Percentiles rank a stretch among this genome's conserved stretches.
phyloP scores from a whole-genome alignment of 495 filamentous ascomycete genomes.

The Aspergillus bertholletiae region DNA sequence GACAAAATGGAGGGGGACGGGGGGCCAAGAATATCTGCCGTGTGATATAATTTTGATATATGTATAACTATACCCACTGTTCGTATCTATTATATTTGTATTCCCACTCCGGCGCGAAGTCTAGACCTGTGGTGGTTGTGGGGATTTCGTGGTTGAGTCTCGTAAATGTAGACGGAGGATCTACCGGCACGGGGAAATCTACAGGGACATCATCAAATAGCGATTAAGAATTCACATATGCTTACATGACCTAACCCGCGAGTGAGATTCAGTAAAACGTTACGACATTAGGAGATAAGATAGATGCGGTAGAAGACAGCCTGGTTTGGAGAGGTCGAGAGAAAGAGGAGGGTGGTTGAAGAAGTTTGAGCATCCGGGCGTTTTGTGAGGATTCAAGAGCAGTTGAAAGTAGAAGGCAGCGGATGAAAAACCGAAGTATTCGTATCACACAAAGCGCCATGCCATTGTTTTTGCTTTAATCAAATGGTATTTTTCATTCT shows the following conservation, averaged over 20 bases:
- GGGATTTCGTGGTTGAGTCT: too few species aligned
- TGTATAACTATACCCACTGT: too few species aligned
- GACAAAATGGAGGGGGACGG: too few species aligned
- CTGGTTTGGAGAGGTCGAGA: conserved; percentile 17
- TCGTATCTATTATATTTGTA: too few species aligned
- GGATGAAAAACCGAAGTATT: conserved; percentile 8
- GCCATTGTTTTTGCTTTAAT: conserved; percentile 25
- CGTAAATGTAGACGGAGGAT: neutral
- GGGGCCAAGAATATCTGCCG: too few species aligned
- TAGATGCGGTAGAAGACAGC: conserved; percentile 12
- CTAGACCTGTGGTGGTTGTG: too few species aligned
- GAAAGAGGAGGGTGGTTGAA: conserved; percentile 13
- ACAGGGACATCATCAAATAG: too few species aligned
- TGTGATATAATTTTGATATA: too few species aligned
- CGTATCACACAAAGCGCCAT: conserved; percentile 31
- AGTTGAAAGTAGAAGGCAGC: neutral
- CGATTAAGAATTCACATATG: neutral
- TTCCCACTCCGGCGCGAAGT: too few species aligned
- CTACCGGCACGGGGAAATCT: neutral
- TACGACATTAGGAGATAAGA: conserved; percentile 13
- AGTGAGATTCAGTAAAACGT: conserved; percentile 3
- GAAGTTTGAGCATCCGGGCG: conserved; percentile 5
- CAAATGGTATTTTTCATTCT: conserved; percentile 20
- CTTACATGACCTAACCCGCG: neutral
- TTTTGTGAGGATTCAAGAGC: neutral